Evolutionary conservation across 441 rosid genomes (phyloP).

Genomic region (Populus trichocarpa): DNA sequence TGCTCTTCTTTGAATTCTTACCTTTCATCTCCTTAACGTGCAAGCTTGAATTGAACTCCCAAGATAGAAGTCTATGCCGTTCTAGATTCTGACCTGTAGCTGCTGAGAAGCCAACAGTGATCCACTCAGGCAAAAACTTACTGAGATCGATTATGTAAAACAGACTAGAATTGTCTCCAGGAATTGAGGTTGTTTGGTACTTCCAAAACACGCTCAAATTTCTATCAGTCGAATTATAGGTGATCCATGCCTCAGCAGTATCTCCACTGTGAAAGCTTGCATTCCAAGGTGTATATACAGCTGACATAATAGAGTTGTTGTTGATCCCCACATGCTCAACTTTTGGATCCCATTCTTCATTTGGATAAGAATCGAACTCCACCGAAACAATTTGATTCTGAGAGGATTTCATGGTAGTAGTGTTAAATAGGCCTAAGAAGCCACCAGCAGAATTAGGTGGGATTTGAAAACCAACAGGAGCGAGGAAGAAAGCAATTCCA

Average conservation of each 20-base stretch:
- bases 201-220: constrained; percentile 31
- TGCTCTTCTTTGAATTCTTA: constrained; percentile 2
- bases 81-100: constrained; percentile 19
- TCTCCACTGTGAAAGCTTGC: constrained; percentile 27
- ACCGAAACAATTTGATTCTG: constrained; percentile 30
- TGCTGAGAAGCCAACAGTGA: constrained; percentile 35
- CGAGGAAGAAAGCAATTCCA: constrained; percentile 52
- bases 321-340: constrained; percentile 43
- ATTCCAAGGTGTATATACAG: constrained; percentile 25
- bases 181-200: constrained; percentile 6
- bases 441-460: constrained; percentile 50
- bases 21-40: constrained; percentile 1
- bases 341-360: constrained; percentile 46
- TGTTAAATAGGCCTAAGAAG: constrained; percentile 42
- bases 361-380: constrained; percentile 42
- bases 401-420: constrained; percentile 20
- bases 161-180: constrained; percentile 25
- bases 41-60: constrained; percentile 43
- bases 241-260: constrained; percentile 22
- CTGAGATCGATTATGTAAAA: constrained; percentile 27
- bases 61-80: constrained; percentile 20
- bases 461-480: constrained; percentile 34
- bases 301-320: constrained; percentile 31
- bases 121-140: constrained; percentile 33
- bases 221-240: constrained; percentile 23